These are phyloP conservation scores for Starmerella sp. DNA, from an alignment of 805 yeast genomes.

Conservation along the genomic window DNA sequence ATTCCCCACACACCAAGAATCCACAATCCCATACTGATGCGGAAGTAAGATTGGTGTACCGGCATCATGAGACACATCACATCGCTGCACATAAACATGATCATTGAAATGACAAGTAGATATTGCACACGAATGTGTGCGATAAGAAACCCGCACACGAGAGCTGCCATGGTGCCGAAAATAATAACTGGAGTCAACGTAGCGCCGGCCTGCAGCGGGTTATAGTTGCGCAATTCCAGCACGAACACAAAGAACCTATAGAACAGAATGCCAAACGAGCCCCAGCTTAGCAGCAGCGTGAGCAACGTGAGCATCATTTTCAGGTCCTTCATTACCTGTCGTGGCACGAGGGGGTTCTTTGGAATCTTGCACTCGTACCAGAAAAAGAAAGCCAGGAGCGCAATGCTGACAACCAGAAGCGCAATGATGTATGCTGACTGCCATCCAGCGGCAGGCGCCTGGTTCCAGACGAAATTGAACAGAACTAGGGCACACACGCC, in stretches of 20 bases:
- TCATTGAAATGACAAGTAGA: constrained; percentile 41
- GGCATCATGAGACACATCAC: constrained; percentile 31
- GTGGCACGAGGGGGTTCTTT: constrained; percentile 49
- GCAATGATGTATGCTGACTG: constrained; percentile 41
- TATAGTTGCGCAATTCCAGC: constrained; percentile 39
- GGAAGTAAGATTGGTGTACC: constrained; percentile 48
- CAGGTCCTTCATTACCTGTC: constrained; percentile 21
- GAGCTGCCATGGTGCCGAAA: constrained; percentile 48
- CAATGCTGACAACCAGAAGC: constrained; percentile 48
- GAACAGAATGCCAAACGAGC: constrained; percentile 66
- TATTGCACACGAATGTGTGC: constrained; percentile 39
- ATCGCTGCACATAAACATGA: constrained; percentile 36
- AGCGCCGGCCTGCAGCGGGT: constrained; percentile 39
- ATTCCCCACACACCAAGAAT: constrained; percentile 56
- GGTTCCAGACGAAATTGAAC: constrained; percentile 61
- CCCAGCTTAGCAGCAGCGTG: constrained; percentile 58
- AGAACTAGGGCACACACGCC: constrained; percentile 55
- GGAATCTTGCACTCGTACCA: constrained; percentile 37
- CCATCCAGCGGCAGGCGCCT: constrained; percentile 69
- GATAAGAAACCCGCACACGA: constrained; percentile 40
- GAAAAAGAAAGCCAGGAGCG: constrained; percentile 33
- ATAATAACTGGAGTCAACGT: constrained; percentile 38
- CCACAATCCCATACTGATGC: constrained; percentile 45
- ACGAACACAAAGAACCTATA: constrained; percentile 48
- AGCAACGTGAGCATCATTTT: constrained; percentile 37